Conservation (phyloP, 495 filamentous ascomycete species). For the Penicillium robsamsonii region DNA sequence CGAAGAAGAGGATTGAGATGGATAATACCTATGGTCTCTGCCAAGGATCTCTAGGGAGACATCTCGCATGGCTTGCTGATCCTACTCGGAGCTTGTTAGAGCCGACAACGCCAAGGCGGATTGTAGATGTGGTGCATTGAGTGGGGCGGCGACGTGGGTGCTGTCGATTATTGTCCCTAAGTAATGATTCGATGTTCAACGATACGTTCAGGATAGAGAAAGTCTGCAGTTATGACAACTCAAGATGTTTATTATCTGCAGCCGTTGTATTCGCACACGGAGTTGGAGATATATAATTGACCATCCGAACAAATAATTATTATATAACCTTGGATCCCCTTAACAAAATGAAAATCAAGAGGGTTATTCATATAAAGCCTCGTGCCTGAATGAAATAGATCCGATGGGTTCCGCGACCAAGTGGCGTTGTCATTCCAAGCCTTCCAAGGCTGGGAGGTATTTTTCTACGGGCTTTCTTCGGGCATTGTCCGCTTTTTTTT, state of each 20-base stretch:
- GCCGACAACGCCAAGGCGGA: conserved; percentile 17
- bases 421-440: conserved; percentile 7
- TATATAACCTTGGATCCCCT: not conserved
- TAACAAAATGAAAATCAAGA: not conserved
- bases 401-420: conserved; percentile 18
- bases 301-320: not conserved
- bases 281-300: not conserved
- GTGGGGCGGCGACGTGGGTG: conserved; percentile 21
- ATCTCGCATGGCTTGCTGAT: conserved; percentile 31
- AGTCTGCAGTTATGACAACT: not conserved
- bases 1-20: conserved; percentile 18
- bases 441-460: not conserved
- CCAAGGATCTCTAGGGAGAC: conserved; percentile 6
- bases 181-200: not conserved
- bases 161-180: conserved; percentile 23
- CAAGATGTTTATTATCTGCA: not conserved
- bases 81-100: conserved; percentile 22
- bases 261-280: too few relatives aligned
- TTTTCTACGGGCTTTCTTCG: conserved; percentile 2
- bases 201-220: not conserved
- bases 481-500: conserved; percentile 15
- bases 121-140: conserved; percentile 28
- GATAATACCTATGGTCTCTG: conserved; percentile 17
- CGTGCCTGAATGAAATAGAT: not conserved
- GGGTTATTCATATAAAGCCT: not conserved